Percentiles rank a stretch among this genome's conserved stretches.
These are phyloP conservation scores for Penicillium canescens DNA, from an alignment of 495 filamentous ascomycete species.

Conservation along the genomic window DNA sequence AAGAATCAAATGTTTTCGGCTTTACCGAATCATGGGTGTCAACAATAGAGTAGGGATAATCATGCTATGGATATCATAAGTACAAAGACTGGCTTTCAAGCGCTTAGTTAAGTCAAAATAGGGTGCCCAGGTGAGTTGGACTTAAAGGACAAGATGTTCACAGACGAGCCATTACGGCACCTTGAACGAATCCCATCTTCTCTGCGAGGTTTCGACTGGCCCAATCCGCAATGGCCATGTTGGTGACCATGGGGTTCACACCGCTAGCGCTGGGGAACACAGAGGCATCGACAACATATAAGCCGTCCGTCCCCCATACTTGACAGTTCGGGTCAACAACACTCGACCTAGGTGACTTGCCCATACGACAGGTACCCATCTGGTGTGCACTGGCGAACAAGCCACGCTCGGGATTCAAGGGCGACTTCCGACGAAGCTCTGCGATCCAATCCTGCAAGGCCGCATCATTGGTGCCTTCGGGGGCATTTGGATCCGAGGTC, in stretches of 20 bases:
- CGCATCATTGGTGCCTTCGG: constrained; percentile 62
- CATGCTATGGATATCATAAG: constrained; percentile 3
- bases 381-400: constrained; percentile 75
- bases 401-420: constrained; percentile 44
- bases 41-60: not conserved
- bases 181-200: constrained; percentile 20
- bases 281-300: constrained; percentile 85
- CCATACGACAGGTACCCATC: constrained; percentile 91
- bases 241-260: constrained; percentile 92
- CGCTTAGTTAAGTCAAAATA: not conserved
- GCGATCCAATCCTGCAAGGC: constrained; percentile 68
- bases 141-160: not conserved
- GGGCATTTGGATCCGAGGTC: constrained; percentile 27
- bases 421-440: constrained; percentile 55
- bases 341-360: constrained; percentile 51
- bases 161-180: constrained; percentile 19
- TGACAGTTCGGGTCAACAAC: constrained; percentile 75
- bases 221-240: constrained; percentile 73
- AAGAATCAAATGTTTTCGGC: not conserved
- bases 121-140: not conserved
- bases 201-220: constrained; percentile 40
- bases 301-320: constrained; percentile 72
- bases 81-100: not conserved
- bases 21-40: not conserved
- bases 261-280: constrained; percentile 88